Evolutionary conservation across 176 grass and related monocot genomes (phyloP).

Genomic region (Chrysopogon serrulatus): DNA sequence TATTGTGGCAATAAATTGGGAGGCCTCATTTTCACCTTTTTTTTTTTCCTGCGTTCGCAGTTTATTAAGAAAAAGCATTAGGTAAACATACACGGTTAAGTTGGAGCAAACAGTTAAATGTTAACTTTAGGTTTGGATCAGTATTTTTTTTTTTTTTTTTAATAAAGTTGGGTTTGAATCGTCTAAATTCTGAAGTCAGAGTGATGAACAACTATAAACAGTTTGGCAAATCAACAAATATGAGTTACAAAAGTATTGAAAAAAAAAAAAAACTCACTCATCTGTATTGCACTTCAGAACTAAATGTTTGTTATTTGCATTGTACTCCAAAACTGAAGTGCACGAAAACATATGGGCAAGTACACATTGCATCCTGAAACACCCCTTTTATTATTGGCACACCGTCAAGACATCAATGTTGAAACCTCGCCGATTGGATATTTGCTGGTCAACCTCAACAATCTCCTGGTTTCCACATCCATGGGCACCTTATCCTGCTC

Average conservation of each 20-base stretch:
- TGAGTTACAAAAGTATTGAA: neutral
- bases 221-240: neutral
- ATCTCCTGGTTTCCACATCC: conserved; percentile 47
- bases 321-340: neutral
- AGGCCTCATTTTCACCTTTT: neutral
- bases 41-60: neutral
- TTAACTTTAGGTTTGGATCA: too few relatives aligned
- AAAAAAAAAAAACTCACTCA: neutral
- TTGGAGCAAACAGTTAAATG: neutral
- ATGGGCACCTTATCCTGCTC: conserved; percentile 54
- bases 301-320: neutral
- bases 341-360: neutral
- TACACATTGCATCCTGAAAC: neutral
- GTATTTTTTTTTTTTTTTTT: too few relatives aligned
- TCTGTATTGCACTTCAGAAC: neutral
- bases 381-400: neutral
- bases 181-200: neutral
- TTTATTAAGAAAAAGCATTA: neutral
- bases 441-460: conserved; percentile 53
- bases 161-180: neutral
- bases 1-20: neutral
- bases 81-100: neutral
- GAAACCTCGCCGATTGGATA: conserved; percentile 55
- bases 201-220: neutral
- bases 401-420: conserved; percentile 39